Evolutionary conservation across 371 early-diverging fungal genomes (phyloP), one percentile per base, ranked within the genome.

Genomic region (Rhizomucor pusillus): DNA sequence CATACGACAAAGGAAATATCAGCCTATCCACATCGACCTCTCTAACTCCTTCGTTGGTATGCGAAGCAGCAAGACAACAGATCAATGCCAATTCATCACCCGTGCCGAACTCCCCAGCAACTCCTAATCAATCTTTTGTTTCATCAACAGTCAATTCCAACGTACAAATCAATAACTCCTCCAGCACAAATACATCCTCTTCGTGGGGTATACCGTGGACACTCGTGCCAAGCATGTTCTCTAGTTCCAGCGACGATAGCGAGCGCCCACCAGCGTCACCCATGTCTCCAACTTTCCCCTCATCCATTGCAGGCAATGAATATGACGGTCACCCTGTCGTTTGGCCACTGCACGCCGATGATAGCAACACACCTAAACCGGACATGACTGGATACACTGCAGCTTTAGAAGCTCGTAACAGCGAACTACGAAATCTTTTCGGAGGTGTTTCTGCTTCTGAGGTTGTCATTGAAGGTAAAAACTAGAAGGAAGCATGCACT

Each of bases 181-280:
- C 29, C 50, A 43, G 40, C 25, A 13, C 1, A 18, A 14, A 33
- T 35, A 13, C 36, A 57, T 29, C 29, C 14, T 51, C 58, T 1
- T 49, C 73, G 1, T 77, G 78, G 78, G 78, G 78, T 33, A 74
- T 77, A 29, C 78, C 78, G 20, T 77, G 78, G 78, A 66, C 68
- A 11, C 54, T 74, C 16, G 73, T 77, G 3, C 78, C 73, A 3
- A 64, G 45, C 37, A 64, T 64, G 65, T 59, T 64, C 36, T 54
- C 57, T 47, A 43, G 49, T 44, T 23, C 48, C 14, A 45, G 40
- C 29, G 36, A 47, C 43, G 29, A 20, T 16, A 52, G 51, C 19
- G 43, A 54, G 2, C 45, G 50, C 14, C 11, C 46, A 3, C 51
- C 57, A 35, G 12, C 51, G 9, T 50, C 57, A 1, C 57, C 57